These are phyloP conservation scores for Hymenoscyphus salicellus DNA, from an alignment of 2,329 filamentous ascomycete genomes.

Conservation along the genomic window DNA sequence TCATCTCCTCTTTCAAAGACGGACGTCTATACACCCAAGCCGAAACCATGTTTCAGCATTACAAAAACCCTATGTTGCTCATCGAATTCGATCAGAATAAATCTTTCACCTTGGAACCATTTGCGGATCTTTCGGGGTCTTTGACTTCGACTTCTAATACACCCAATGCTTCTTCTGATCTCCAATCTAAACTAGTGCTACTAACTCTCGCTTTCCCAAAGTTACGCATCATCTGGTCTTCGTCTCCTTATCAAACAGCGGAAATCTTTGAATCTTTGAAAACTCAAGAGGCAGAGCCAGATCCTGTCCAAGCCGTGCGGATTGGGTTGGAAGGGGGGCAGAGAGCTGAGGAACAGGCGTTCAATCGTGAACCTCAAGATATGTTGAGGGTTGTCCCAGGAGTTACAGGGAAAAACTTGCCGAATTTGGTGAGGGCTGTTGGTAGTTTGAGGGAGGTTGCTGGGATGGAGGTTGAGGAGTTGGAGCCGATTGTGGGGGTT, in stretches of 20 bases:
- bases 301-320: constrained; percentile 81
- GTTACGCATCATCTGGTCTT: constrained; percentile 90
- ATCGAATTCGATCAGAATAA: constrained; percentile 99
- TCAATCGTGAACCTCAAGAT: constrained; percentile 83
- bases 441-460: constrained; percentile 79
- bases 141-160: constrained; percentile 61
- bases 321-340: constrained; percentile 69
- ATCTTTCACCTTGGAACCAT: constrained; percentile 87
- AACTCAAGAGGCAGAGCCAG: constrained; percentile 82
- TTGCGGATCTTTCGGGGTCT: constrained; percentile 64
- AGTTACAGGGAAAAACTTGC: constrained; percentile 74
- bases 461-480: constrained; percentile 74
- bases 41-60: constrained; percentile 92
- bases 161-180: constrained; percentile 60
- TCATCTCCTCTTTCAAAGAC: constrained; percentile 88
- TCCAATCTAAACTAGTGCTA: constrained; percentile 89
- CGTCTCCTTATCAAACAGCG: constrained; percentile 89
- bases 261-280: constrained; percentile 96
- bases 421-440: constrained; percentile 66
- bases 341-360: constrained; percentile 64
- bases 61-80: constrained; percentile 82
- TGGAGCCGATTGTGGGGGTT: constrained; percentile 72
- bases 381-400: constrained; percentile 86
- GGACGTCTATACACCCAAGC: constrained; percentile 89
- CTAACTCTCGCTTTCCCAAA: constrained; percentile 88